Conservation (phyloP, 208 protist species). For the Angomonas desouzai region DNA sequence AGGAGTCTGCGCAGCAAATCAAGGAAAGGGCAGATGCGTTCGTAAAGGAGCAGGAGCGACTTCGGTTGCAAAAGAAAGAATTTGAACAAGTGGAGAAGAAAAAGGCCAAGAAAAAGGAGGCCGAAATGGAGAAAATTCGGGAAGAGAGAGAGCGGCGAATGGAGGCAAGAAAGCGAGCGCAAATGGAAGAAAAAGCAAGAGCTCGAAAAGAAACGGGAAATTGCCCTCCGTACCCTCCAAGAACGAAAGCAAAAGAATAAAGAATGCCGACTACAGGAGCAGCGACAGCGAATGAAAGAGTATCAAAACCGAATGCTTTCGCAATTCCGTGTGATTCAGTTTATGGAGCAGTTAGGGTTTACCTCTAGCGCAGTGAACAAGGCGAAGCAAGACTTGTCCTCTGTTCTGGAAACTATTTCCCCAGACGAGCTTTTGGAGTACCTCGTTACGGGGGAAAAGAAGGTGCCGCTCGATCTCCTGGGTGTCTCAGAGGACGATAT, state of each 20-base stretch:
- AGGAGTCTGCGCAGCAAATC: background rate
- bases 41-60: background rate
- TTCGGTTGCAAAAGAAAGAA: background rate
- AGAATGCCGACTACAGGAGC: constrained; percentile 13
- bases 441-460: constrained; percentile 53
- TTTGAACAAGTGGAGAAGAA: background rate
- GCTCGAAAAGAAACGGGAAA: constrained; percentile 25
- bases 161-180: background rate
- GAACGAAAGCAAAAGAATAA: constrained; percentile 11
- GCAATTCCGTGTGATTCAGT: constrained; percentile 39
- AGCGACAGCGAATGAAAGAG: constrained; percentile 5
- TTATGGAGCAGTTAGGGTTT: constrained; percentile 60
- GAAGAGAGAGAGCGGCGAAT: constrained; percentile 25
- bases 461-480: constrained; percentile 65
- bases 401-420: constrained; percentile 38
- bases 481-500: too few species aligned
- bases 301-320: constrained; percentile 33
- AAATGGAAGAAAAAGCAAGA: background rate
- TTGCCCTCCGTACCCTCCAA: constrained; percentile 20
- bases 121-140: constrained; percentile 20
- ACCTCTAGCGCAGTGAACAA: constrained; percentile 41
- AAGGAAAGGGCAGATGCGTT: background rate
- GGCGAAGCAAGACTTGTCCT: constrained; percentile 26
- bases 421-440: constrained; percentile 77
- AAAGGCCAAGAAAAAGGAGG: constrained; percentile 3